Conservation (phyloP, 2,329 filamentous ascomycete genomes). For the Cryphonectria japonica region DNA sequence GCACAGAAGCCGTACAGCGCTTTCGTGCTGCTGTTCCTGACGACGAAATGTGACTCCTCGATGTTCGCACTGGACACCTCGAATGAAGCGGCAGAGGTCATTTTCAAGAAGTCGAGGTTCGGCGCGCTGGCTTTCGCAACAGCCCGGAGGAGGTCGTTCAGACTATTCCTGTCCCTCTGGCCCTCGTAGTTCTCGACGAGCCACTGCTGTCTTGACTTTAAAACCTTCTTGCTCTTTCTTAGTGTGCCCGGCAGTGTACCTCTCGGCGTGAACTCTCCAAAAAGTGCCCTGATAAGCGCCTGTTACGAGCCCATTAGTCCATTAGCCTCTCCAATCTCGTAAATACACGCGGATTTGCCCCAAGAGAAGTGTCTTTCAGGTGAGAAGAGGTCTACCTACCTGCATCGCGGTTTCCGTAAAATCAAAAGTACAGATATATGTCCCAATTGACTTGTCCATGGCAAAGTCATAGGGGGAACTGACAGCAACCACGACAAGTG, state of each 20-base stretch:
- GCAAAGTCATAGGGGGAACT: slow-evolving; percentile 97
- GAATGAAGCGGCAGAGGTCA: slow-evolving; percentile 75
- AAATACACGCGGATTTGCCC: not conserved
- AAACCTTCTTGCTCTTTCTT: slow-evolving; percentile 82
- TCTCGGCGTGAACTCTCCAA: slow-evolving; percentile 69
- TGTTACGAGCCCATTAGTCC: not conserved
- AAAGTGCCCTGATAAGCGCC: slow-evolving; percentile 80
- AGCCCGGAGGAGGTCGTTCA: slow-evolving; percentile 75
- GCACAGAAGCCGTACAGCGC: slow-evolving; percentile 91
- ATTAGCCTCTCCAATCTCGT: no score
- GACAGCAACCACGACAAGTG: slow-evolving; percentile 86
- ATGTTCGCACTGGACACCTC: slow-evolving; percentile 71
- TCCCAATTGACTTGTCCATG: slow-evolving; percentile 86
- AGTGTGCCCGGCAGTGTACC: slow-evolving; percentile 73
- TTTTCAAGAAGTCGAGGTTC: slow-evolving; percentile 69
- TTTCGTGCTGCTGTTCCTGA: slow-evolving; percentile 90
- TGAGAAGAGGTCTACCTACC: slow-evolving; percentile 1
- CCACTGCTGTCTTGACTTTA: slow-evolving; percentile 93
- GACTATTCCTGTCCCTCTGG: slow-evolving; percentile 71
- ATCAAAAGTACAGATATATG: slow-evolving; percentile 94
- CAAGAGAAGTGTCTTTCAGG: not conserved
- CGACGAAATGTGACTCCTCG: slow-evolving; percentile 85
- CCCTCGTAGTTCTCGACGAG: slow-evolving; percentile 87
- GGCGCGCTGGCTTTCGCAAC: slow-evolving; percentile 70
- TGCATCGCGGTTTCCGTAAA: slow-evolving; percentile 92